phyloP scores from a whole-genome alignment of 768 basidiomycete species.

The Amanita subjunquillea region DNA sequence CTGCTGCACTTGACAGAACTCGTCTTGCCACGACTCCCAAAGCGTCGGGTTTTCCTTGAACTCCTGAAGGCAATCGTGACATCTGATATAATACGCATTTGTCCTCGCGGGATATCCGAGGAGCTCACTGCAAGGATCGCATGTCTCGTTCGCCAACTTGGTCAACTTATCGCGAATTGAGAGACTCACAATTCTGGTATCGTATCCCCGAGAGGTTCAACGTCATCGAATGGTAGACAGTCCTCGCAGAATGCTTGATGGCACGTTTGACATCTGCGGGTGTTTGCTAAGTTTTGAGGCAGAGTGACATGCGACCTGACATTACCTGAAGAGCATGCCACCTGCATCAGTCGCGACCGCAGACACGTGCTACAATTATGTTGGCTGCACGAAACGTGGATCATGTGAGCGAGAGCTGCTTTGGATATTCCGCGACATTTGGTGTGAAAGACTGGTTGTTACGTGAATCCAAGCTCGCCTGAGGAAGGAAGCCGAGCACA shows the following conservation, averaged over 20 bases:
- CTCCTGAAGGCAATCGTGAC: slow-evolving; percentile 34
- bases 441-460: slow-evolving; percentile 38
- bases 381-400: slow-evolving; percentile 30
- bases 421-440: slow-evolving; percentile 31
- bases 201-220: slow-evolving; percentile 41
- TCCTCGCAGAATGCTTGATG: slow-evolving; percentile 53
- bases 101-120: slow-evolving; percentile 25
- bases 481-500: slow-evolving; percentile 12
- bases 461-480: neutral
- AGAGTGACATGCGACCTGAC: neutral
- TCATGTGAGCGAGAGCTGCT: slow-evolving; percentile 4
- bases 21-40: slow-evolving; percentile 34
- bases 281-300: neutral
- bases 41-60: slow-evolving; percentile 22
- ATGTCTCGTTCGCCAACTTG: neutral
- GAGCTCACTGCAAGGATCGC: slow-evolving; percentile 20
- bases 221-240: slow-evolving; percentile 39
- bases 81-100: slow-evolving; percentile 38
- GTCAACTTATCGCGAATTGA: neutral
- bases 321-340: slow-evolving; percentile 48
- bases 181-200: slow-evolving; percentile 47
- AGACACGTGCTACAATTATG: slow-evolving; percentile 37
- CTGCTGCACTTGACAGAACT: slow-evolving; percentile 25
- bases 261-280: slow-evolving; percentile 45
- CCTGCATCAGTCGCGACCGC: slow-evolving; percentile 35